These are phyloP conservation scores for Trichoderma virens DNA, from an alignment of 495 filamentous ascomycete genomes.

Conservation along the genomic window DNA sequence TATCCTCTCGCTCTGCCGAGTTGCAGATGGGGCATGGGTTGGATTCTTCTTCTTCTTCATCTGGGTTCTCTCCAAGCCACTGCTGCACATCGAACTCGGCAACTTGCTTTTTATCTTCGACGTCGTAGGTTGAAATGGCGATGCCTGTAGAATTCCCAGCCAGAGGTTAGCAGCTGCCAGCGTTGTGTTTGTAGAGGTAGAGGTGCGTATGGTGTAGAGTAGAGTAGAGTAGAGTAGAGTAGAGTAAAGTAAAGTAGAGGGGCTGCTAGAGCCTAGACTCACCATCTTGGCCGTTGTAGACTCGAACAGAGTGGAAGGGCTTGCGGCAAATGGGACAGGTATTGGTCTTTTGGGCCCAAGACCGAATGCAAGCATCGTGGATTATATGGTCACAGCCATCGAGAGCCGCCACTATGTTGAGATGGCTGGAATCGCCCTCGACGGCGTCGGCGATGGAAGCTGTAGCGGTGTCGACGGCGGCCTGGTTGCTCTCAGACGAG, in stretches of 20 bases:
- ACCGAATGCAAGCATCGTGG: constrained; percentile 83
- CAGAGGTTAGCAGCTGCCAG: constrained; percentile 2
- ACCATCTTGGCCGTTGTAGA: constrained; percentile 72
- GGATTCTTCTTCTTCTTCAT: constrained; percentile 53
- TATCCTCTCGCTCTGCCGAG: constrained; percentile 63
- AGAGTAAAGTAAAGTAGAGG: too few species aligned
- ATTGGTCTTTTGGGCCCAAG: constrained; percentile 93
- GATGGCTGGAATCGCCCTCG: constrained; percentile 18
- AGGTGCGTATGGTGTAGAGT: too few species aligned
- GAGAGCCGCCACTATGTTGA: constrained; percentile 41
- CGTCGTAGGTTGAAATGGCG: constrained; percentile 69
- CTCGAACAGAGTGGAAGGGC: constrained; percentile 80
- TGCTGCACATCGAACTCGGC: constrained; percentile 78
- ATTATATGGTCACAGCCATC: constrained; percentile 76
- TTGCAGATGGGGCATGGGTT: constrained; percentile 78
- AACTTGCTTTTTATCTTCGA: constrained; percentile 83
- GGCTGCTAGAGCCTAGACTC: constrained; percentile 27
- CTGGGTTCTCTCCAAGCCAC: constrained; percentile 64
- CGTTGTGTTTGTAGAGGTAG: neutral
- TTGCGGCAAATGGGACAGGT: constrained; percentile 95
- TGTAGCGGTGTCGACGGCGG: constrained; percentile 30
- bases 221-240: too few species aligned
- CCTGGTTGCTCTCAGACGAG: constrained; percentile 18
- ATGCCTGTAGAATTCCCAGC: constrained; percentile 43
- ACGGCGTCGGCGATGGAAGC: constrained; percentile 37